Percentiles rank a stretch among this genome's conserved stretches.
These are phyloP conservation scores for Erythrophleum ivorense DNA, from an alignment of 331 rosid species.

Conservation along the genomic window DNA sequence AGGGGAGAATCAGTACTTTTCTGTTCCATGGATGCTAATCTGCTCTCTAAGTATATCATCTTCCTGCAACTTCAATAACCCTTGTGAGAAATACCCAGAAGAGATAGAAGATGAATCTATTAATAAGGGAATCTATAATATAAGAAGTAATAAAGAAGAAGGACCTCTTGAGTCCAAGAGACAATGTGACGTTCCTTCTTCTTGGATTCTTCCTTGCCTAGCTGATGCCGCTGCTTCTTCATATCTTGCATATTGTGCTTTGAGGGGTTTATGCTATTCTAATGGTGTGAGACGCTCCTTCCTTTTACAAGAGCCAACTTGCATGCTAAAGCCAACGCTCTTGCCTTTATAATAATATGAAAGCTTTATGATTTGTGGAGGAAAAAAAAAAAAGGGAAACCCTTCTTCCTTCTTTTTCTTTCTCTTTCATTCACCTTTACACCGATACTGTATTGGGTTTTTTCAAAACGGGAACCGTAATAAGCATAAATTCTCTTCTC, in stretches of 20 bases:
- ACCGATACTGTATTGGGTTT: constrained; percentile 56
- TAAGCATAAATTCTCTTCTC: constrained; percentile 51
- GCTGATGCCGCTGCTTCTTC: constrained; percentile 57
- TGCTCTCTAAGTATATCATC: constrained; percentile 92
- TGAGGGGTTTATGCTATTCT: constrained; percentile 50
- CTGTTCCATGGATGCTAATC: constrained; percentile 85
- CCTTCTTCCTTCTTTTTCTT: constrained; percentile 59
- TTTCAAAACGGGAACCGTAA: constrained; percentile 63
- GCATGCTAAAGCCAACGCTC: constrained; percentile 76
- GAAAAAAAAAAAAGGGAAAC: constrained; percentile 41
- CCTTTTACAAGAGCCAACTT: constrained; percentile 62
- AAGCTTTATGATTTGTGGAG: constrained; percentile 28
- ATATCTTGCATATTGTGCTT: constrained; percentile 56
- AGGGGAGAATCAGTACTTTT: constrained; percentile 61
- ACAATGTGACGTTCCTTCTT: constrained; percentile 99
- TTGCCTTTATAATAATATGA: constrained; percentile 49
- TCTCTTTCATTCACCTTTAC: constrained; percentile 61
- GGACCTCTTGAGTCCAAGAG: constrained; percentile 94
- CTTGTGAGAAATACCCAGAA: constrained; percentile 29
- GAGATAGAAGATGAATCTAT: constrained; percentile 33
- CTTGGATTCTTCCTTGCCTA: constrained; percentile 71
- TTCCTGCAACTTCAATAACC: constrained; percentile 75
- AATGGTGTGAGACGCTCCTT: constrained; percentile 68
- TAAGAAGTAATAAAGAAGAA: constrained; percentile 1
- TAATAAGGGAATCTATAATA: constrained; percentile 15